Conservation (phyloP, 2,329 filamentous ascomycete species). For the Aciculosporium take region DNA sequence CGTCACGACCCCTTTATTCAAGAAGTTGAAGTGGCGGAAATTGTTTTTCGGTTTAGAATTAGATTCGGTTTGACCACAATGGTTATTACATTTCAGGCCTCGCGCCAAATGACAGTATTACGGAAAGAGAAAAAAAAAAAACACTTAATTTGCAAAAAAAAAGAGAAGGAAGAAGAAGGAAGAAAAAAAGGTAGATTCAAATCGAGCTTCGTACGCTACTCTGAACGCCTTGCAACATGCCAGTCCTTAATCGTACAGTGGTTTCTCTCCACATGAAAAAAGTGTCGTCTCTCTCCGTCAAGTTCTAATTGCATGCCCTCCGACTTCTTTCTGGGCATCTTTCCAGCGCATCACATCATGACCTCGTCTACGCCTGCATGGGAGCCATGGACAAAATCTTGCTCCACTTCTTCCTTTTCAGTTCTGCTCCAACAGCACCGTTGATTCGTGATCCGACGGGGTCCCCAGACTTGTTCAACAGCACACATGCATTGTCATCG, state of each 20-base stretch:
- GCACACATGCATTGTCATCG: slow-evolving; percentile 94
- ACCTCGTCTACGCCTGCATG: slow-evolving; percentile 36
- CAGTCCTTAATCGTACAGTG: slow-evolving; percentile 20
- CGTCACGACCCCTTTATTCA: not conserved
- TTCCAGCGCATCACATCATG: too few species aligned
- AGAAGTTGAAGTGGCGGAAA: not conserved
- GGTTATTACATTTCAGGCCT: not conserved
- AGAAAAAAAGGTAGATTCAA: slow-evolving; percentile 3
- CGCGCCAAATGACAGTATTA: not conserved
- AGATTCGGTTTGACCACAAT: not conserved
- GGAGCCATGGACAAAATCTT: slow-evolving; percentile 96
- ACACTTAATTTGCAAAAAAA: not conserved
- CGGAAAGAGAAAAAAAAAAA: not conserved
- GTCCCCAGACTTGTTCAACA: slow-evolving; percentile 94
- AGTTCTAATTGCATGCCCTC: not conserved
- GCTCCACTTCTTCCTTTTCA: slow-evolving; percentile 89
- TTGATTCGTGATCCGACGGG: slow-evolving; percentile 87
- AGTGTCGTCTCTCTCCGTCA: not conserved
- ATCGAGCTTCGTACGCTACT: slow-evolving; percentile 10
- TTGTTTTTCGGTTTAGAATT: not conserved
- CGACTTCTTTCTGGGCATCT: not conserved
- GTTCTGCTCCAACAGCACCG: slow-evolving; percentile 77
- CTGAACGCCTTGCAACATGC: slow-evolving; percentile 23
- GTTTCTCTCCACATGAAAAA: slow-evolving; percentile 13
- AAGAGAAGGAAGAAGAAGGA: not conserved